Percentiles rank a stretch among this genome's conserved stretches.
phyloP scores from a whole-genome alignment of 345 rosid species.

The Dimocarpus longan region DNA sequence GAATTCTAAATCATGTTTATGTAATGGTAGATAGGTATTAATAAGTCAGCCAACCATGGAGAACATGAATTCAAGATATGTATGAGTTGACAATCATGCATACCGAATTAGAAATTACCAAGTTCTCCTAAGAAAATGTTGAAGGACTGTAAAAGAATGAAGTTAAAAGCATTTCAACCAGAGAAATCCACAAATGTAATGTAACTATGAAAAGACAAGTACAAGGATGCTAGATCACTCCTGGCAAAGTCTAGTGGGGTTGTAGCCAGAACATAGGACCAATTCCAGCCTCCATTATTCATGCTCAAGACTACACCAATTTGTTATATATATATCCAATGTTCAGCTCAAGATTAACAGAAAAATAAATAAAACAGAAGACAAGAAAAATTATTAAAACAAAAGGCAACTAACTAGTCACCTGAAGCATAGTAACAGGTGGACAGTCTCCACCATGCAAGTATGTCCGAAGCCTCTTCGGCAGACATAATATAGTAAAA shows the following conservation, averaged over 20 bases:
- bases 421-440: background rate
- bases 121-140: background rate
- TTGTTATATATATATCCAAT: background rate
- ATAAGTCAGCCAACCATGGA: background rate
- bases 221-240: background rate
- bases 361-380: background rate
- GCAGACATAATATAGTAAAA: background rate
- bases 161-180: slow-evolving; percentile 4
- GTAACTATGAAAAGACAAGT: background rate
- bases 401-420: background rate
- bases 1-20: background rate
- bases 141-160: background rate
- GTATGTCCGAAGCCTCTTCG: background rate
- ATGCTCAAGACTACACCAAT: background rate
- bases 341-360: background rate
- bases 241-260: background rate
- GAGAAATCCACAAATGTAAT: background rate
- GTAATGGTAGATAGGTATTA: background rate
- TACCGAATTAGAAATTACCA: background rate
- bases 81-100: background rate
- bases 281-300: slow-evolving; percentile 1
- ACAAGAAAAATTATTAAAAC: background rate
- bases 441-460: background rate
- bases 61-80: background rate
- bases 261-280: background rate